Base-by-base conservation (phyloP, 176 grass and related monocot genomes). In the Aechmea fasciata region DNA sequence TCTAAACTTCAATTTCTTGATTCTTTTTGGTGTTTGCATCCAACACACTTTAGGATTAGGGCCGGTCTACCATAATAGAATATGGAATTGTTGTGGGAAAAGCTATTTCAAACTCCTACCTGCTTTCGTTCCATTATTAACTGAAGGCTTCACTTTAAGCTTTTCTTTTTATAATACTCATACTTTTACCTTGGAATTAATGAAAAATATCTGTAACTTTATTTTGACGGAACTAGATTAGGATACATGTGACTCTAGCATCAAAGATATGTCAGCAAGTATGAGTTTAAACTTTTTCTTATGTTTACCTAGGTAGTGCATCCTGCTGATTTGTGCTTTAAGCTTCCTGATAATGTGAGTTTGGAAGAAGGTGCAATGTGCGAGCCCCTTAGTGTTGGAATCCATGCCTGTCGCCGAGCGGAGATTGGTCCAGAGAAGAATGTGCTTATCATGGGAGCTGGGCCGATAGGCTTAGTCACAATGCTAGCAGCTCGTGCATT, bases 321-420 rank as follows among this genome's bases (percentile, higher is more conserved):
- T 65, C 93, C 93, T 10, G 93, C 66, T 0, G 93, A 96, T 67
- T 80, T 92, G 25, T 92, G 93, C 81, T 96, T 96, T 76, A 92
- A 90, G 83, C 83, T 96, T 59, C 92, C 93, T 3, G 81, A 89
- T 49, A 82, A 78, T 65, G 88, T 96, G 63, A 66, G 64, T 61
- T 74, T 92, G 72, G 93, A 96, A 79, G 93, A 96, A 19, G 93
- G 93, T 50, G 93, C 93, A 64, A 96, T 92, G 93, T 96, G 93
- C 70, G 93, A 96, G 85, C 93, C 93, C 0, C 93, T 96, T 13
- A 96, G 93, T 76, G 93, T 96, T 13, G 93, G 88, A 24, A 74
- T 96, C 2, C 93, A 96, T 78, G 88, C 93, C 18, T 90, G 86
- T 68, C 88, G 88, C 15, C 83, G 93, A 47, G 93, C 93, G 1